These are phyloP conservation scores for Talaromyces sp. DNA, from an alignment of 2,329 filamentous ascomycete species.

Conservation along the genomic window DNA sequence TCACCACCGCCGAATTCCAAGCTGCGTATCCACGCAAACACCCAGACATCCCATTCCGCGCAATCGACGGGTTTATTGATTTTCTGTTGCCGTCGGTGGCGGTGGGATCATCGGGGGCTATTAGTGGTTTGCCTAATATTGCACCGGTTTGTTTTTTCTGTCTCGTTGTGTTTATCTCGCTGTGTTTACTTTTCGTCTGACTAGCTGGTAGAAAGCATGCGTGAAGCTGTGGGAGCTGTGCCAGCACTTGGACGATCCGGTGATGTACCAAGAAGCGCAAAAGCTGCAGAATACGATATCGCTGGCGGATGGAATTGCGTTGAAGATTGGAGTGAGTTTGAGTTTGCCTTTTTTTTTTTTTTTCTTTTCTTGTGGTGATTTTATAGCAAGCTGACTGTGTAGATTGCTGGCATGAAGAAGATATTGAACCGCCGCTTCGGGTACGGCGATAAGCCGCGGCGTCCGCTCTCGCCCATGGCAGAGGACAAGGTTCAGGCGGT, in stretches of 20 bases:
- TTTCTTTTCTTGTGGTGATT: not conserved
- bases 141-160: not conserved
- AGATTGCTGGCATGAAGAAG: not conserved
- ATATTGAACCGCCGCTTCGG: not conserved
- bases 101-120: conserved; percentile 2
- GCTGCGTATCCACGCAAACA: not conserved
- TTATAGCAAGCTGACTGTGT: not conserved
- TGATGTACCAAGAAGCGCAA: conserved; percentile 4
- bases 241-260: not conserved
- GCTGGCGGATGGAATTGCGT: not conserved
- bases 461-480: not conserved
- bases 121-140: conserved; percentile 5
- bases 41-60: conserved; percentile 3
- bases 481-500: not conserved
- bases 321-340: conserved; percentile 3
- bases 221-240: conserved; percentile 6
- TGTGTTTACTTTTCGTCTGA: not conserved
- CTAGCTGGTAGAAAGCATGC: not conserved
- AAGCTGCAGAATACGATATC: conserved; percentile 1
- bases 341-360: not conserved
- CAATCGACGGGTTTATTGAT: conserved; percentile 8
- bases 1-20: conserved; percentile 3
- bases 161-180: not conserved
- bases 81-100: conserved; percentile 4
- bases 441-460: not conserved